phyloP scores from a whole-genome alignment of 192 early-diverging fungal species.

The Coemansia sp. region DNA sequence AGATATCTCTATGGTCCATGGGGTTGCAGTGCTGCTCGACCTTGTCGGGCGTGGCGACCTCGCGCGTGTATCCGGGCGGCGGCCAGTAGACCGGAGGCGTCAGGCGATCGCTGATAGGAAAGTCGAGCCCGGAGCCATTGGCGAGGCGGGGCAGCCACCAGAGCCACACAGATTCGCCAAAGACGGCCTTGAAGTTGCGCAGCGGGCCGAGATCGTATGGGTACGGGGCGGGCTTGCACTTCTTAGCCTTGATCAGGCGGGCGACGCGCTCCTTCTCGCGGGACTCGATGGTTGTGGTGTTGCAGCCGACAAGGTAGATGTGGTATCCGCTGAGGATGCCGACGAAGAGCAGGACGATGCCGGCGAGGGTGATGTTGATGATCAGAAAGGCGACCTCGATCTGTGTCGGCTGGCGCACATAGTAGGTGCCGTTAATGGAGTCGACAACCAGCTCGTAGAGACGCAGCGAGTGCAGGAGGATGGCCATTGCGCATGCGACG shows the following conservation, averaged over 20 bases:
- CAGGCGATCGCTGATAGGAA: slow-evolving; percentile 57
- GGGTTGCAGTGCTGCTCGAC: slow-evolving; percentile 29
- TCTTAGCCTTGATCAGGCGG: slow-evolving; percentile 34
- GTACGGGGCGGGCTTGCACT: slow-evolving; percentile 67
- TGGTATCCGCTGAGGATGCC: slow-evolving; percentile 54
- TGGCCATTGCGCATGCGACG: slow-evolving; percentile 78
- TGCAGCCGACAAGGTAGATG: slow-evolving; percentile 40
- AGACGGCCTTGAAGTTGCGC: slow-evolving; percentile 71
- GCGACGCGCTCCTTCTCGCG: slow-evolving; percentile 53
- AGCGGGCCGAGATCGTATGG: slow-evolving; percentile 82
- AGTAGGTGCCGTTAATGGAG: slow-evolving; percentile 54
- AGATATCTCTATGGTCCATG: slow-evolving; percentile 17
- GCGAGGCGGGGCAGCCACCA: slow-evolving; percentile 76
- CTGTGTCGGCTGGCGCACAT: slow-evolving; percentile 61
- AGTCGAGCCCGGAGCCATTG: slow-evolving; percentile 67
- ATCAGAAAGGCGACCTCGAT: slow-evolving; percentile 72
- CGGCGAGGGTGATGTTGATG: slow-evolving; percentile 64
- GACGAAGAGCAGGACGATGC: slow-evolving; percentile 46
- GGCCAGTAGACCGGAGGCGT: slow-evolving; percentile 64
- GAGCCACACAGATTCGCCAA: slow-evolving; percentile 66
- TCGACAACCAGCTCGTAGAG: slow-evolving; percentile 61
- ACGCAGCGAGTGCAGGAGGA: slow-evolving; percentile 73
- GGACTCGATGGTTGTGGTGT: slow-evolving; percentile 56
- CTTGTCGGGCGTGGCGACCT: slow-evolving; percentile 20
- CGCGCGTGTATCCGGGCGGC: slow-evolving; percentile 64